phyloP scores from a whole-genome alignment of 768 basidiomycete genomes.

The Amanita muscaria region DNA sequence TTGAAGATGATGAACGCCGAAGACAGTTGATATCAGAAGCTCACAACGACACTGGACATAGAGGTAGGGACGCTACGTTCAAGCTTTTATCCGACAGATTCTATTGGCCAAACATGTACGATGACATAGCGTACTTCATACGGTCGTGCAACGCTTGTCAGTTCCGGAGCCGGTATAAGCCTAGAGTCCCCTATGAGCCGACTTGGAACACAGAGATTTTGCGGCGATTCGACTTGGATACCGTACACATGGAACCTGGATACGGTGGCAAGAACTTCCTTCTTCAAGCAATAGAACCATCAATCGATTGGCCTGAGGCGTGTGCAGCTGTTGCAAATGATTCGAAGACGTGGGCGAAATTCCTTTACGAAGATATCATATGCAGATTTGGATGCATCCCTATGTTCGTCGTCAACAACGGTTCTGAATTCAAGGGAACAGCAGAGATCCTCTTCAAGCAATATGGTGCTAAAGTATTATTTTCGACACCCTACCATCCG shows the following conservation, averaged over 20 bases:
- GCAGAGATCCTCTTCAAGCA: too few relatives aligned
- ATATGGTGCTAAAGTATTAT: too few relatives aligned
- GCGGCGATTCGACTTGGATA: conserved; percentile 19
- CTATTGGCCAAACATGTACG: conserved; percentile 29
- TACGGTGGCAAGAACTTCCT: conserved; percentile 17
- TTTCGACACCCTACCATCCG: conserved; percentile 22
- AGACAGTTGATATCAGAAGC: conserved; percentile 14
- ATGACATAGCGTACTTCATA: conserved; percentile 21
- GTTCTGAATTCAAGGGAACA: too few relatives aligned
- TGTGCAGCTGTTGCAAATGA: conserved; percentile 8
- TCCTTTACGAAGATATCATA: conserved; percentile 24
- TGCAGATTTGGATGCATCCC: too few relatives aligned
- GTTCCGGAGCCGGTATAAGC: conserved; percentile 12
- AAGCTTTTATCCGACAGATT: conserved; percentile 12
- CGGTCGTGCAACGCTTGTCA: conserved; percentile 26
- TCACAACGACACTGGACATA: conserved; percentile 22
- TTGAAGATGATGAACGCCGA: neutral
- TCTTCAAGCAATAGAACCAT: conserved; percentile 17
- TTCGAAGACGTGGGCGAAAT: conserved; percentile 14
- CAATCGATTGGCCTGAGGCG: too few relatives aligned
- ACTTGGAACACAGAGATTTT: conserved; percentile 17
- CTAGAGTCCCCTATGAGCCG: conserved; percentile 15
- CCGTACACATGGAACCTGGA: conserved; percentile 21
- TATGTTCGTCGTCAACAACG: conserved; percentile 19
- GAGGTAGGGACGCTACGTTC: conserved; percentile 21